Base-by-base conservation (phyloP, 306 rosid species). In the Cucurbita moschata region DNA sequence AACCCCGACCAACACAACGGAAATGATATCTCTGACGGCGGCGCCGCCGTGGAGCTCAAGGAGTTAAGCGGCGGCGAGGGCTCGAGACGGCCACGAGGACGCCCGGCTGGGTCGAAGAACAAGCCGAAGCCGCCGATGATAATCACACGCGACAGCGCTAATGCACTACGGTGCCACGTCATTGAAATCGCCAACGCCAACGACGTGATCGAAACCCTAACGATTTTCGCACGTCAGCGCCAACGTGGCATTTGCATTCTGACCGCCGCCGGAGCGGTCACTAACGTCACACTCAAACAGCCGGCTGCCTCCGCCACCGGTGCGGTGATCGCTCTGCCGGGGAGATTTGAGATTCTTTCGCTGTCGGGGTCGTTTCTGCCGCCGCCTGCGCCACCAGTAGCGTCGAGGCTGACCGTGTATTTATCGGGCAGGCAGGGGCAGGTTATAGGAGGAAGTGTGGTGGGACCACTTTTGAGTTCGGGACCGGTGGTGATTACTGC, bases 101-200 rank as follows among this genome's bases (percentile, higher is more conserved):
- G 98, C 19, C 98, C 98, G 0, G 84, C 97, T 0, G 98, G 98
- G 0, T 90, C 98, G 1, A 94, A 87, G 62, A 94, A 94, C 87
- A 94, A 90, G 82, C 92, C 96, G 0, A 94, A 90, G 49, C 96
- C 98, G 0, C 97, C 98, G 4, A 93, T 90, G 83, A 88, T 93
- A 64, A 93, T 93, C 67, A 94, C 97, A 1, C 71, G 96, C 1
- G 98, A 90, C 35, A 90, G 97, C 77, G 97, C 98, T 9, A 94
- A 93, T 73, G 98, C 96, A 0, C 87, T 94, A 42, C 82, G 97
- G 40, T 90, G 96, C 59, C 99, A 91, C 13, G 96, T 91, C 11
- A 87, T 94, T 86, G 99, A 94, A 80, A 81, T 94, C 50, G 84
- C 92, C 5, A 87, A 84, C 73, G 87, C 87, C 38, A 88, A 87